Evolutionary conservation across 352 stramenopile species (phyloP).

Genomic region (Globisporangium sylvaticum): DNA sequence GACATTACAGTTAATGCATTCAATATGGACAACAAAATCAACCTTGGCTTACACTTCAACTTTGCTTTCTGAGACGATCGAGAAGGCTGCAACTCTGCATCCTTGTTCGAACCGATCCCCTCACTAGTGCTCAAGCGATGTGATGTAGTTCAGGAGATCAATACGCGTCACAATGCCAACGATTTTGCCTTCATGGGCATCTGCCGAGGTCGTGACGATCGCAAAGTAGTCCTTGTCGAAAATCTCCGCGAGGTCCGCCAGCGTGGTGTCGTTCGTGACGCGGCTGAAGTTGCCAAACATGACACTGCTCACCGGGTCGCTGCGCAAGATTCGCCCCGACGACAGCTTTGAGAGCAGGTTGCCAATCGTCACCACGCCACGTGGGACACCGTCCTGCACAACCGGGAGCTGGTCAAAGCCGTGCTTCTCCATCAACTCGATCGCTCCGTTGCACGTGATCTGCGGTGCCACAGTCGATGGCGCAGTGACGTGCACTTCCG

Average conservation of each 20-base stretch:
- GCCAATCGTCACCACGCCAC: slow-evolving; percentile 93
- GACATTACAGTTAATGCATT: background rate
- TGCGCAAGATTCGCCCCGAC: slow-evolving; percentile 79
- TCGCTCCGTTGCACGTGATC: slow-evolving; percentile 91
- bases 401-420: slow-evolving; percentile 83
- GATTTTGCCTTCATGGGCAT: slow-evolving; percentile 85
- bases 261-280: slow-evolving; percentile 86
- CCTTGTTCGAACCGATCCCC: background rate
- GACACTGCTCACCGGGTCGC: slow-evolving; percentile 86
- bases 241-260: slow-evolving; percentile 91
- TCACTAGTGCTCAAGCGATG: slow-evolving; percentile 16
- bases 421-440: slow-evolving; percentile 92
- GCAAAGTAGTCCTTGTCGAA: slow-evolving; percentile 96
- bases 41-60: background rate
- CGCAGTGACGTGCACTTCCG: slow-evolving; percentile 83
- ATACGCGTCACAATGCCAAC: slow-evolving; percentile 95
- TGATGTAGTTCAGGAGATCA: slow-evolving; percentile 95
- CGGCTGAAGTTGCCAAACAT: slow-evolving; percentile 97
- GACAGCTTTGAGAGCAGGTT: slow-evolving; percentile 94
- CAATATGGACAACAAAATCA: background rate
- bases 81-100: background rate
- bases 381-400: slow-evolving; percentile 63
- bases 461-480: slow-evolving; percentile 91
- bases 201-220: slow-evolving; percentile 77
- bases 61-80: background rate